Evolutionary conservation across 2,329 filamentous ascomycete species (phyloP).

Genomic region (Phialocephala sp.): DNA sequence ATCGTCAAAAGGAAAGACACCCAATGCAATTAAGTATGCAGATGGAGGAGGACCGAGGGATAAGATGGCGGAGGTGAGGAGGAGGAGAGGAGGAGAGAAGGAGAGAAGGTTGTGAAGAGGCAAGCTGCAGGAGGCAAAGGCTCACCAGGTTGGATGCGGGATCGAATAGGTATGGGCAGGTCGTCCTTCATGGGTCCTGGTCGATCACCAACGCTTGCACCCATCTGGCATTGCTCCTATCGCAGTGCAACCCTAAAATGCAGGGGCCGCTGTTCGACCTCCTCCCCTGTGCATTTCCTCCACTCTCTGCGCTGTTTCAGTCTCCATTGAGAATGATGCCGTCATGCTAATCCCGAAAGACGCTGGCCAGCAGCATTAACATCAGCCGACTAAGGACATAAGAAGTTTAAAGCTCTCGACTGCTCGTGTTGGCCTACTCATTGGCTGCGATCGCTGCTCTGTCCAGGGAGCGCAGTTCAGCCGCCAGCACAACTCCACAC

Average conservation of each 20-base stretch:
- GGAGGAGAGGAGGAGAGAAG: constrained; percentile 13
- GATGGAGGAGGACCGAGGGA: not conserved
- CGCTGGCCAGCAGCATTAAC: not conserved
- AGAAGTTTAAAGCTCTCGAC: constrained; percentile 1
- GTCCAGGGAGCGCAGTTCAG: constrained; percentile 6
- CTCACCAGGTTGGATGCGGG: constrained; percentile 16
- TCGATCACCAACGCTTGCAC: constrained; percentile 21
- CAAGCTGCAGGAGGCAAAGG: constrained; percentile 14
- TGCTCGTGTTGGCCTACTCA: not conserved
- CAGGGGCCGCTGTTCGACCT: constrained; percentile 20
- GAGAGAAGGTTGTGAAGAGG: constrained; percentile 6
- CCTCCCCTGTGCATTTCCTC: not conserved
- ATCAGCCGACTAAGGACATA: constrained; percentile 7
- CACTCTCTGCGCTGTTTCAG: constrained; percentile 8
- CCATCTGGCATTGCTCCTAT: constrained; percentile 13
- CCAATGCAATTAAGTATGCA: constrained; percentile 9
- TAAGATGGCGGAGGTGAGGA: constrained; percentile 8
- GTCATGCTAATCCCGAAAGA: constrained; percentile 6
- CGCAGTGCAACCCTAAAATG: constrained; percentile 14
- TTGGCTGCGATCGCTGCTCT: not conserved
- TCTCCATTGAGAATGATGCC: constrained; percentile 6
- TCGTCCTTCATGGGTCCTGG: constrained; percentile 3
- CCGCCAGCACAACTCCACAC: constrained; percentile 9
- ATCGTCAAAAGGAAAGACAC: constrained; percentile 13
- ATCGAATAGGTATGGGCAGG: not conserved